These are phyloP conservation scores for Primulina eburnea DNA, from an alignment of 257 asterid species.

Conservation along the genomic window DNA sequence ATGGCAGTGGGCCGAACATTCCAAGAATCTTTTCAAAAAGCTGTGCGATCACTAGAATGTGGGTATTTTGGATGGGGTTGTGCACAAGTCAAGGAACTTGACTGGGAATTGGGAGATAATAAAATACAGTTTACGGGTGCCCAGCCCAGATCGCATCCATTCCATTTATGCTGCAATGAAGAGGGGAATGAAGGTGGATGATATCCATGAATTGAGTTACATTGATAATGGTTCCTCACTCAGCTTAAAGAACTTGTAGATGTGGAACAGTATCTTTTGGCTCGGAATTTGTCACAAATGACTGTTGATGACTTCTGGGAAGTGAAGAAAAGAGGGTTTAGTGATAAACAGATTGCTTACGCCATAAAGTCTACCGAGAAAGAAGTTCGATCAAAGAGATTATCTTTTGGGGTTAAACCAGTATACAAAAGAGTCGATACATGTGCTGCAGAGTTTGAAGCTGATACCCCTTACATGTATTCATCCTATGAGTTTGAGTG, in stretches of 20 bases:
- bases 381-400: conserved; percentile 72
- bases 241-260: conserved; percentile 87
- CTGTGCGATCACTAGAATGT: conserved; percentile 79
- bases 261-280: conserved; percentile 73
- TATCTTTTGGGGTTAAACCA: conserved; percentile 83
- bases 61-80: conserved; percentile 96
- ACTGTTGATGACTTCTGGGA: conserved; percentile 82
- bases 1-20: conserved; percentile 99
- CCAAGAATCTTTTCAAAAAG: conserved; percentile 97
- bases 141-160: conserved; percentile 87
- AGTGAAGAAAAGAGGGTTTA: conserved; percentile 94
- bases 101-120: conserved; percentile 82
- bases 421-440: conserved; percentile 92
- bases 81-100: conserved; percentile 73
- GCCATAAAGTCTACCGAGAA: conserved; percentile 72
- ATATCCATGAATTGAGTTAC: conserved; percentile 69
- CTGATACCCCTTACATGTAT: conserved; percentile 96
- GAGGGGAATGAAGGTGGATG: conserved; percentile 90
- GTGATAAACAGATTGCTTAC: conserved; percentile 87
- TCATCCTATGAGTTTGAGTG: conserved; percentile 86
- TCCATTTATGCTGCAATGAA: conserved; percentile 93
- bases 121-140: conserved; percentile 81
- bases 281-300: conserved; percentile 53
- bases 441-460: conserved; percentile 98
- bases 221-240: conserved; percentile 90